These are phyloP conservation scores for Pelagophyceae sp. DNA, from an alignment of 352 stramenopile genomes.

Conservation along the genomic window DNA sequence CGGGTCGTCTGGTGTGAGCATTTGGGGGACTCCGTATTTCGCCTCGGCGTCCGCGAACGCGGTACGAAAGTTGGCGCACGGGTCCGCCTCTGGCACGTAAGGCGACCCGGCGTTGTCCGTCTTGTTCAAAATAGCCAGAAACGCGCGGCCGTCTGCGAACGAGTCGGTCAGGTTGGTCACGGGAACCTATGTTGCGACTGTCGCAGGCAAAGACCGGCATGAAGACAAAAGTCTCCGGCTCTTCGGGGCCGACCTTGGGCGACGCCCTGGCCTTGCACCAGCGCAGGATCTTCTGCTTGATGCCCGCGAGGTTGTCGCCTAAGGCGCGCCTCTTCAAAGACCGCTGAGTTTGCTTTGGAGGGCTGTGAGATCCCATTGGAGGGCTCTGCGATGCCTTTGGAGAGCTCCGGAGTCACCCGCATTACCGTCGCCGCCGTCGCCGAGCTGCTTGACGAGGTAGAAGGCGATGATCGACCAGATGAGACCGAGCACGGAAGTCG, in stretches of 20 bases:
- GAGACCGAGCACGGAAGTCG: not conserved
- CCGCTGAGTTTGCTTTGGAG: too few species aligned
- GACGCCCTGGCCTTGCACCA: not conserved
- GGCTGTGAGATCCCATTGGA: too few species aligned
- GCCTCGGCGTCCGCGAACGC: conserved; percentile 9
- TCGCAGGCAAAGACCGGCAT: too few species aligned
- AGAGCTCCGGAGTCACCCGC: too few species aligned
- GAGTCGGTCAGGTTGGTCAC: conserved; percentile 6
- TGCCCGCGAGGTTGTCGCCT: not conserved
- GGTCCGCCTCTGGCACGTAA: not conserved
- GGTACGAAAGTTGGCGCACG: not conserved
- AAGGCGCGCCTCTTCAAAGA: too few species aligned
- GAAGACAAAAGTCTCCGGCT: not conserved
- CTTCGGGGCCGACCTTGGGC: not conserved
- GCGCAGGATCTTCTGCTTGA: conserved; percentile 1
- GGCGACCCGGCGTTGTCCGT: conserved; percentile 7
- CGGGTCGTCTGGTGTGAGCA: not conserved
- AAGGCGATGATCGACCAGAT: conserved; percentile 19
- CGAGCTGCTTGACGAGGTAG: conserved; percentile 1
- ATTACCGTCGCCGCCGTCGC: not conserved
- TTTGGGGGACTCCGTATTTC: conserved; percentile 9
- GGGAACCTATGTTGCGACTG: too few species aligned
- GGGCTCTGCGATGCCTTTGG: too few species aligned
- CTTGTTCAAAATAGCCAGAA: conserved; percentile 14
- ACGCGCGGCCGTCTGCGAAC: conserved; percentile 10